Evolutionary conservation across 2,329 filamentous ascomycete genomes (phyloP).

Genomic region (Helicocarpus griseus): DNA sequence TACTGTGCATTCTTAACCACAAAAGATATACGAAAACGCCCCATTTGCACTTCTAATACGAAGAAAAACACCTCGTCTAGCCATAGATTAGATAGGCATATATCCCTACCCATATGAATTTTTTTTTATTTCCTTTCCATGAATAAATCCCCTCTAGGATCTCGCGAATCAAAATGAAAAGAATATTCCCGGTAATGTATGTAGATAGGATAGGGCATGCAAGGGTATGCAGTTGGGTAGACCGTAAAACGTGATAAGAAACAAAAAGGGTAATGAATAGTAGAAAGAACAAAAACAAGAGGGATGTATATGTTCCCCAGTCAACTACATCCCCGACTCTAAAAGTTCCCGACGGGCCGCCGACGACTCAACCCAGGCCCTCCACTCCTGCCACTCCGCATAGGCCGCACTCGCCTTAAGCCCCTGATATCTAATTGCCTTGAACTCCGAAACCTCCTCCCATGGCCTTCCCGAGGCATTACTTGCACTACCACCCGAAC

Average conservation of each 20-base stretch:
- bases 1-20: too few species aligned
- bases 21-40: neutral
- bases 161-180: neutral
- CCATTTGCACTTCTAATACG: neutral
- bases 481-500: constrained; percentile 9
- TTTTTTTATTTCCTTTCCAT: neutral
- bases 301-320: neutral
- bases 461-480: constrained; percentile 41
- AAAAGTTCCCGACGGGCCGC: constrained; percentile 4
- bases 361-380: constrained; percentile 51
- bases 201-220: neutral
- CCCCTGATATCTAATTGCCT: constrained; percentile 78
- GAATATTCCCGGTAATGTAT: neutral
- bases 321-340: constrained; percentile 2
- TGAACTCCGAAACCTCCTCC: constrained; percentile 64
- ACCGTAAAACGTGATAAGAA: neutral
- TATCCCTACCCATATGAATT: neutral
- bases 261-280: neutral
- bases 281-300: neutral
- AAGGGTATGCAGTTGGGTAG: neutral
- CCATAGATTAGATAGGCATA: neutral
- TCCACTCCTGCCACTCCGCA: constrained; percentile 69
- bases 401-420: constrained; percentile 64
- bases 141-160: neutral
- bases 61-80: neutral